phyloP scores from a whole-genome alignment of 768 basidiomycete genomes.

The Exsudoporus frostii region DNA sequence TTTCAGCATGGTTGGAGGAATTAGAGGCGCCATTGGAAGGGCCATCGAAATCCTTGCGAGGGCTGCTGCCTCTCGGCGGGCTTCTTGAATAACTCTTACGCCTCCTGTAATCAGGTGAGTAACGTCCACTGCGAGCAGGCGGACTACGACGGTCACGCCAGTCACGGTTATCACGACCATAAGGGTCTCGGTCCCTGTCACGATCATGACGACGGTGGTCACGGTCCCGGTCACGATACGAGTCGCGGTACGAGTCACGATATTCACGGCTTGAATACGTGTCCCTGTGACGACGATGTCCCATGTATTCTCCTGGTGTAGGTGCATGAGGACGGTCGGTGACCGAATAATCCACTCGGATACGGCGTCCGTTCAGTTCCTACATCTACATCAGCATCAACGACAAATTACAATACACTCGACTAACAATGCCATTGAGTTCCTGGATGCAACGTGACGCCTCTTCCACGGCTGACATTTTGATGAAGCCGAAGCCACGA shows the following conservation, averaged over 20 bases:
- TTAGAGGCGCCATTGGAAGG: conserved; percentile 38
- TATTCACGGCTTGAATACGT: conserved; percentile 42
- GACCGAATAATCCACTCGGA: conserved; percentile 96
- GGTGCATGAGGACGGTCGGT: conserved; percentile 93
- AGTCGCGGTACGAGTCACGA: conserved; percentile 45
- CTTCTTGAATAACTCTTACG: conserved; percentile 78
- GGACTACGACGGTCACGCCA: conserved; percentile 83
- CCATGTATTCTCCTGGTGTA: conserved; percentile 98
- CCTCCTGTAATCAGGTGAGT: conserved; percentile 75
- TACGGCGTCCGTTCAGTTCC: conserved; percentile 93
- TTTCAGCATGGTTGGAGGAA: conserved; percentile 38
- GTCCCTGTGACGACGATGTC: conserved; percentile 68
- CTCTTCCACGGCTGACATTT: conserved; percentile 87
- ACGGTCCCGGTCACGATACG: conserved; percentile 46
- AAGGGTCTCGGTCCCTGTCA: conserved; percentile 56
- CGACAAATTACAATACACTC: not conserved
- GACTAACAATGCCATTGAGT: conserved; percentile 85
- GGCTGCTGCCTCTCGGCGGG: conserved; percentile 71
- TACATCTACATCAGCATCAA: conserved; percentile 29
- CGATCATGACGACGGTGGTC: conserved; percentile 39
- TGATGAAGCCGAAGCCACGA: conserved; percentile 97
- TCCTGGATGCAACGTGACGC: conserved; percentile 85
- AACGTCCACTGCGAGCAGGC: conserved; percentile 59
- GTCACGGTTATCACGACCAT: conserved; percentile 68
- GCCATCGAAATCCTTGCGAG: conserved; percentile 47